Base-by-base conservation (phyloP, 805 yeast species). In the Candida vaughaniae region DNA sequence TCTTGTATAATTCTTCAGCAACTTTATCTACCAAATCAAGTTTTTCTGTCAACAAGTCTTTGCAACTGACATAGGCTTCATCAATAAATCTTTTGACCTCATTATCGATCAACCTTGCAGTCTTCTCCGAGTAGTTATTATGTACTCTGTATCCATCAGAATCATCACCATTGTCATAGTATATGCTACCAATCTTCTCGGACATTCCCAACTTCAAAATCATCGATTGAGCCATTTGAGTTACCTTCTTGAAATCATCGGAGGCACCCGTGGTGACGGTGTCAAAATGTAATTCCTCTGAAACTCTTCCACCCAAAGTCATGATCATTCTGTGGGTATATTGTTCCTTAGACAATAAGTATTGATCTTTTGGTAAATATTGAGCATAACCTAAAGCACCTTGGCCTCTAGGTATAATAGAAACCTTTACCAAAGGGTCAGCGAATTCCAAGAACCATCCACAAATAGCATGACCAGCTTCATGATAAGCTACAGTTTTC, bases 361-460 rank as follows among this genome's bases (percentile, higher is more conserved):
- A 89, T 41, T 83, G 80, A 58, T 93, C 99, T 34, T 91, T 88
- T 2, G 99, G 99, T 46, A 95, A 73, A 56, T 91, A 95, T 60
- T 93, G 96, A 1, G 99, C 99, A 60, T 95, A 93, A 16, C 99
- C 99, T 36, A 93, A 72, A 2, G 98, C 96, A 46, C 95, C 96
- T 63, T 85, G 93, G 11, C 98, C 98, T 53, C 98, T 77, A 27
- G 99, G 99, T 43, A 93, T 87, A 52, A 95, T 93, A 11, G 97
- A 87, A 14, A 93, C 99, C 69, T 93, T 93, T 42, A 93, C 71
- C 39, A 95, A 69, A 6, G 99, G 99, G 57, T 91, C 96, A 2
- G 98, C 96, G 60, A 76, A 75, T 60, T 85, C 78, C 53, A 93
- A 73, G 55, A 71, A 89, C 99, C 99, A 93, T 9, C 99, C 99